Evolutionary conservation across 2,329 filamentous ascomycete genomes (phyloP).

Genomic region (Hypoxylon sp.): DNA sequence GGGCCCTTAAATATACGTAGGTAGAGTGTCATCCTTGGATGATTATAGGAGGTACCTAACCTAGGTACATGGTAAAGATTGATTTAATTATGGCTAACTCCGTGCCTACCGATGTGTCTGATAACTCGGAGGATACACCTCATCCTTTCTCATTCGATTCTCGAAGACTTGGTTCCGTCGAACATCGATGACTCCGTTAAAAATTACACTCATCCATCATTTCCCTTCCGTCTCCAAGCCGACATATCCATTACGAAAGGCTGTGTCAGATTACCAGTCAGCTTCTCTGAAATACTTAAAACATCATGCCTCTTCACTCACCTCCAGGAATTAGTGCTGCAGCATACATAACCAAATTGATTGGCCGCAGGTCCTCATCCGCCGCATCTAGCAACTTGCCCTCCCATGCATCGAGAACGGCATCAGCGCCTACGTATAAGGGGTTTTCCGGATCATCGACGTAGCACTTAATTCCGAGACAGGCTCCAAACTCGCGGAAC

Average conservation of each 20-base stretch:
- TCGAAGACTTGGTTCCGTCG: no score
- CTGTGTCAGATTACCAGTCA: slow-evolving; percentile 15
- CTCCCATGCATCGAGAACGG: slow-evolving; percentile 56
- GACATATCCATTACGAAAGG: slow-evolving; percentile 32
- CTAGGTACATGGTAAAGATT: no score
- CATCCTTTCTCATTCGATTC: no score
- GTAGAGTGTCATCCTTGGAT: no score
- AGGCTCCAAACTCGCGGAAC: slow-evolving; percentile 69
- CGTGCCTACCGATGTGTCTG: no score
- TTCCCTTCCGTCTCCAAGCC: background rate
- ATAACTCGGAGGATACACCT: no score
- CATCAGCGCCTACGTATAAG: slow-evolving; percentile 48
- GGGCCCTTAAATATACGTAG: no score
- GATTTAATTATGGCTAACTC: no score
- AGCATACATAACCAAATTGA: slow-evolving; percentile 71
- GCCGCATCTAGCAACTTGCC: slow-evolving; percentile 53
- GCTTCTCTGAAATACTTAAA: background rate
- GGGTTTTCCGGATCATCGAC: slow-evolving; percentile 49
- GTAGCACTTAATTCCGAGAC: slow-evolving; percentile 63
- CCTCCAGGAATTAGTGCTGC: slow-evolving; percentile 68
- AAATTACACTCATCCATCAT: no score
- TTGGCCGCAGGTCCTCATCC: slow-evolving; percentile 63
- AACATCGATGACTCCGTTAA: no score
- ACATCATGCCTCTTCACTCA: slow-evolving; percentile 54
- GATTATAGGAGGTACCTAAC: no score